Evolutionary conservation across 1,139 yeast species (phyloP).

Genomic region (Suhomyces chickasaworum): DNA sequence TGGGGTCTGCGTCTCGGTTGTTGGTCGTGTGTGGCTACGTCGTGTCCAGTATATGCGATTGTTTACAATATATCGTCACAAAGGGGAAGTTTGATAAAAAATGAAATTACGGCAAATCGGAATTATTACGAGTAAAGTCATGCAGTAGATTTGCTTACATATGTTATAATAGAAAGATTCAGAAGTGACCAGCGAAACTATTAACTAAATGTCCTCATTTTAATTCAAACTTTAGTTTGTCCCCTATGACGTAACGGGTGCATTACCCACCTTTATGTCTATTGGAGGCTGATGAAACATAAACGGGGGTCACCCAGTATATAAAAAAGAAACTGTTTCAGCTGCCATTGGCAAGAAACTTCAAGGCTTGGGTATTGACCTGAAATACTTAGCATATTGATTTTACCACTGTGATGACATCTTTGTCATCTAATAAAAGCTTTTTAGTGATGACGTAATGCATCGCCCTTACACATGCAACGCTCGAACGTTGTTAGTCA

Average conservation of each 20-base stretch:
- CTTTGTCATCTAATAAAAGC: not conserved
- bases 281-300: not conserved
- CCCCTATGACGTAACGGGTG: slow-evolving; percentile 1
- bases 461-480: slow-evolving; percentile 5
- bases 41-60: slow-evolving; percentile 6
- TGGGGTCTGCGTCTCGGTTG: slow-evolving; percentile 4
- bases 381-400: not conserved
- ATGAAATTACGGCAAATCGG: not conserved
- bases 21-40: slow-evolving; percentile 5
- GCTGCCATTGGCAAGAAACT: not conserved
- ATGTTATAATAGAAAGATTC: not conserved
- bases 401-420: not conserved
- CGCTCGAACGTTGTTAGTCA: slow-evolving; percentile 2
- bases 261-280: not conserved
- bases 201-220: not conserved
- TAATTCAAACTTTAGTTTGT: not conserved
- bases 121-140: not conserved
- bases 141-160: not conserved
- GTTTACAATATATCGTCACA: slow-evolving; percentile 1
- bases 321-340: not conserved
- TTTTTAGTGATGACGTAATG: slow-evolving; percentile 6
- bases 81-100: not conserved
- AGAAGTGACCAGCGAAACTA: no score
- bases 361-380: not conserved
- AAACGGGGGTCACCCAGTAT: not conserved